Conservation (phyloP, 441 rosid genomes). For the Viola pubescens region DNA sequence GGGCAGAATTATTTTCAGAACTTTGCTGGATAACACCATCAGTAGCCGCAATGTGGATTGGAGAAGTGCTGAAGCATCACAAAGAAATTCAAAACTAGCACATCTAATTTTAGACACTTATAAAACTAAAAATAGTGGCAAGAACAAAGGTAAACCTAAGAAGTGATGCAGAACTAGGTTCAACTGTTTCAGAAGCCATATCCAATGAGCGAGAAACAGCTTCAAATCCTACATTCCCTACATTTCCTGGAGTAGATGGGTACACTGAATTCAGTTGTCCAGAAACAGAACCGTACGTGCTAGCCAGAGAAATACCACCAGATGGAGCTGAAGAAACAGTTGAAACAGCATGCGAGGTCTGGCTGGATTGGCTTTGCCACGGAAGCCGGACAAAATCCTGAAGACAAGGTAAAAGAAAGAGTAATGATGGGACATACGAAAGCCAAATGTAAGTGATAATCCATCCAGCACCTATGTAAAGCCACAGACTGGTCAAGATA, state of each 20-base stretch:
- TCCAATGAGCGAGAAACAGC: slow-evolving; percentile 52
- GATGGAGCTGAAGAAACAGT: slow-evolving; percentile 51
- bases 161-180: slow-evolving; percentile 45
- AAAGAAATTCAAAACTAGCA: slow-evolving; percentile 6
- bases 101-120: slow-evolving; percentile 3
- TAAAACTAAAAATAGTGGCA: not conserved
- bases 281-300: slow-evolving; percentile 46
- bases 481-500: slow-evolving; percentile 9
- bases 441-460: slow-evolving; percentile 1
- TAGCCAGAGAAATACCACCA: slow-evolving; percentile 39
- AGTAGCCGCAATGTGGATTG: slow-evolving; percentile 46
- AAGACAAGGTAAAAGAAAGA: slow-evolving; percentile 11
- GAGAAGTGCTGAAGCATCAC: slow-evolving; percentile 39
- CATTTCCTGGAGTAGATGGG: slow-evolving; percentile 39
- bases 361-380: slow-evolving; percentile 88
- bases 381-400: slow-evolving; percentile 98
- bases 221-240: slow-evolving; percentile 51
- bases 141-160: slow-evolving; percentile 41
- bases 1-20: slow-evolving; percentile 41
- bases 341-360: slow-evolving; percentile 50
- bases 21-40: slow-evolving; percentile 40
- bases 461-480: slow-evolving; percentile 13
- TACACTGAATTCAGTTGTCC: slow-evolving; percentile 48
- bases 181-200: slow-evolving; percentile 54
- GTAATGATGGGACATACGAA: not conserved